Evolutionary conservation across 495 filamentous ascomycete genomes (phyloP).

Genomic region (Symbiotaphrina buchneri): DNA sequence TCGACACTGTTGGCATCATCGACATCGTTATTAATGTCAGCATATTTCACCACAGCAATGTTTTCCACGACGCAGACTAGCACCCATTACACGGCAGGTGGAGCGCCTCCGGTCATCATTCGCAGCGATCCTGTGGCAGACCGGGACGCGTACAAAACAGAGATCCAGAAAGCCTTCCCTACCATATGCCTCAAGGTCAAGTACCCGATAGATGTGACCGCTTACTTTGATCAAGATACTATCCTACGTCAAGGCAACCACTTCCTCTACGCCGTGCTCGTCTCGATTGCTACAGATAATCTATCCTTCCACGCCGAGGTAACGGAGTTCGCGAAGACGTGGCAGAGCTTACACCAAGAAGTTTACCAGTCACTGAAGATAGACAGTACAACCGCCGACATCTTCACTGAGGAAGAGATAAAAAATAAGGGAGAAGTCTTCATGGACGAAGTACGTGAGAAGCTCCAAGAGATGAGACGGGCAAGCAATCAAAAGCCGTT

Average conservation of each 20-base stretch:
- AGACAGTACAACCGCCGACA: conserved; percentile 1
- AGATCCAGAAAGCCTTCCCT: background rate
- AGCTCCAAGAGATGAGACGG: conserved; percentile 2
- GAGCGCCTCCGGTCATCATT: conserved; percentile 1
- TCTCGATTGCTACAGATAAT: conserved; percentile 2
- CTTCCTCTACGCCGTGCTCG: conserved; percentile 2
- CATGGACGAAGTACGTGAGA: conserved; percentile 5
- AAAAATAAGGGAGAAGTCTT: conserved; percentile 8
- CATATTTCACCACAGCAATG: too few species aligned
- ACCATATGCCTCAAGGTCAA: conserved; percentile 1
- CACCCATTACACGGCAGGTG: too few species aligned
- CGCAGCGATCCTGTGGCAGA: conserved; percentile 1
- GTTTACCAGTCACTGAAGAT: background rate
- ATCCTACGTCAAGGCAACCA: conserved; percentile 2
- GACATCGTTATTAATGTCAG: too few species aligned
- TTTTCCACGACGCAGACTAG: too few species aligned
- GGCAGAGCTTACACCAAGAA: background rate
- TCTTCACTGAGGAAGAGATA: conserved; percentile 9
- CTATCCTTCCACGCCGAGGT: background rate
- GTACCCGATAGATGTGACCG: background rate
- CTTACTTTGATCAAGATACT: conserved; percentile 4
- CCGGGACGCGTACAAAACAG: background rate
- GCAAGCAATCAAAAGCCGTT: background rate
- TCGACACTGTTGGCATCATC: too few species aligned
- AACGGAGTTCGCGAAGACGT: background rate